Base-by-base conservation (phyloP, 768 basidiomycete genomes). In the Tephrocybe sp. region DNA sequence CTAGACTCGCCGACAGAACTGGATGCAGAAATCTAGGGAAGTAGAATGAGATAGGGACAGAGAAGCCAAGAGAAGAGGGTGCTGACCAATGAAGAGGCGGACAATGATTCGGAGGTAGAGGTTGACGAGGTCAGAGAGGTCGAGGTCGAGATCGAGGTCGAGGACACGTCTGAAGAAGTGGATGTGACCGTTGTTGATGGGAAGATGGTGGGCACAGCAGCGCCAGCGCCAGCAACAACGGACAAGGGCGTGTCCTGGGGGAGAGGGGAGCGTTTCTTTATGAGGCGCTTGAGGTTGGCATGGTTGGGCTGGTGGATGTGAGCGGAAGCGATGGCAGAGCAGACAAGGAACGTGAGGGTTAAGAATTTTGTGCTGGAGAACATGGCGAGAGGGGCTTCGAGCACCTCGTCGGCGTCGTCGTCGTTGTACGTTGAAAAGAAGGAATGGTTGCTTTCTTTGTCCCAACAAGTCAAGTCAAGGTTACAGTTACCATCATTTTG, bases 291-390 rank as follows among this genome's bases (percentile, higher is more conserved):
- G 60, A 83, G 68, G 59, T 70, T 70, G 43, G 59, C 72, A 67
- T 87, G 83, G 66, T 78, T 78, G 56, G 80, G 80, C 43, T 73
- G 82, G 28, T 67, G 67, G 53, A 64, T 57, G 25, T 66, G 68
- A 53, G 70, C 67, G 51, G 72, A 63, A 48, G 76, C 66, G 63
- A 89, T 61, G 55, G 80, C 73, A 60, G 83, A 56, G 64, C 68
- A 79, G 62, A 82, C 71, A 78, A 89, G 62, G 77, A 90, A 73
- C 60, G 84, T 80, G 72, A 86, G 70, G 57, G 74, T 69, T 62
- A 80, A 61, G 59, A 69, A 72, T 62, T 65, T 66, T 59, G 67
- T 56, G 49, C 67, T 76, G 58, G 72, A 68, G 56, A 70, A 58
- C 84, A 86, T 88, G 67, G 61, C 62, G 62, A 47, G 50, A 32